phyloP scores from a whole-genome alignment of 2,329 filamentous ascomycete genomes.

The Drechslerella dactyloides region DNA sequence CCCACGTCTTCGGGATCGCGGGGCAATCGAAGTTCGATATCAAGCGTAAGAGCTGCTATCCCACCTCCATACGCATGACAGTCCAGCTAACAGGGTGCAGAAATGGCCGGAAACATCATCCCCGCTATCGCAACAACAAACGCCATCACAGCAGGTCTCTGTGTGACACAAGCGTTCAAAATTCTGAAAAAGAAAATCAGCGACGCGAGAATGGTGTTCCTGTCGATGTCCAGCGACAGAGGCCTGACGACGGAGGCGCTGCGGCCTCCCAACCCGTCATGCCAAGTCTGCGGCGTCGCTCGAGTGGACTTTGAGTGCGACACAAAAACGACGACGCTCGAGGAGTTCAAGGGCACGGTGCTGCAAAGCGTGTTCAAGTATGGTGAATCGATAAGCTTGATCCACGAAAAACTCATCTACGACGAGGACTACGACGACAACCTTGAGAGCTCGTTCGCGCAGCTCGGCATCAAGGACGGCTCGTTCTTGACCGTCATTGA shows the following conservation, averaged over 20 bases:
- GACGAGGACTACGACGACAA: constrained; percentile 90
- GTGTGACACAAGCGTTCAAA: constrained; percentile 91
- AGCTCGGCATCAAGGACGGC: constrained; percentile 75
- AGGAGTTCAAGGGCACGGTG: constrained; percentile 77
- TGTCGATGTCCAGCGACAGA: constrained; percentile 63
- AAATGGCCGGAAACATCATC: constrained; percentile 99
- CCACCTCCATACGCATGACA: background rate
- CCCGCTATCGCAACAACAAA: constrained; percentile 98
- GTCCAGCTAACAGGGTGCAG: constrained; percentile 57
- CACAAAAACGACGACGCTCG: constrained; percentile 73
- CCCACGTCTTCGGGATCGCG: constrained; percentile 86
- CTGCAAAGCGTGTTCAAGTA: constrained; percentile 75
- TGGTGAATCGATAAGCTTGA: constrained; percentile 79
- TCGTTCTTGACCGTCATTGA: constrained; percentile 84
- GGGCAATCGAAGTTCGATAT: constrained; percentile 91
- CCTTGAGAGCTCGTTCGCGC: constrained; percentile 75
- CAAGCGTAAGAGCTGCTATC: constrained; percentile 66
- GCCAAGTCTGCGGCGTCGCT: constrained; percentile 79
- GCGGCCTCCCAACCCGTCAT: constrained; percentile 75
- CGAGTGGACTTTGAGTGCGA: constrained; percentile 73
- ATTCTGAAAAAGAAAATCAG: constrained; percentile 75
- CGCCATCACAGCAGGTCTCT: constrained; percentile 90
- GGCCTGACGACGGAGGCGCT: constrained; percentile 66
- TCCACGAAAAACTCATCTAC: constrained; percentile 78
- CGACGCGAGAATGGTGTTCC: constrained; percentile 65